phyloP scores from a whole-genome alignment of 108 stramenopile species.

The Pseudonitzschia delicatissima region DNA sequence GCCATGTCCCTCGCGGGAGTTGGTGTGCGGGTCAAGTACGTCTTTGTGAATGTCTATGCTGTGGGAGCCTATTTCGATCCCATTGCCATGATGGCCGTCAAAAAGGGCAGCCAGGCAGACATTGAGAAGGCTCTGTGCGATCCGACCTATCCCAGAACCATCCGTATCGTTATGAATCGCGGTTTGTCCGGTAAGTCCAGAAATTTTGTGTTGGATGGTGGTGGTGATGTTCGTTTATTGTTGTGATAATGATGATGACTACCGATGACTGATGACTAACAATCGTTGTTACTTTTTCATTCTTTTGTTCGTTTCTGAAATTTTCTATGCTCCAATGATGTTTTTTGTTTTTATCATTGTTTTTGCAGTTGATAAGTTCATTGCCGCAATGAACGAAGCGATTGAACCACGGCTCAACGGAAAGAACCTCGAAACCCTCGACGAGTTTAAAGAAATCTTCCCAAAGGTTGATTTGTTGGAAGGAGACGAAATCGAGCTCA shows the following conservation, averaged over 20 bases:
- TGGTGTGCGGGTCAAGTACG: conserved; percentile 86
- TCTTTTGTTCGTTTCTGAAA: no score
- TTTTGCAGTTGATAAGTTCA: conserved; percentile 72
- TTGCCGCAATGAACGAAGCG: conserved; percentile 79
- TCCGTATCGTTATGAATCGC: conserved; percentile 89
- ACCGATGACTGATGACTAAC: no score
- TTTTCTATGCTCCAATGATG: neutral
- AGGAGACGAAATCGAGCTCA: conserved; percentile 89
- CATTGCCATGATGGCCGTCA: conserved; percentile 71
- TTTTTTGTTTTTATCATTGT: neutral
- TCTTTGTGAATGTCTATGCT: conserved; percentile 89
- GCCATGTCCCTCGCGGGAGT: conserved; percentile 69
- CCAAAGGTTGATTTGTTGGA: conserved; percentile 79
- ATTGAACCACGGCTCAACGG: conserved; percentile 85
- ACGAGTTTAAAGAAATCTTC: conserved; percentile 83
- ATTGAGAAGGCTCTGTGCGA: conserved; percentile 70
- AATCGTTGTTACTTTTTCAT: no score
- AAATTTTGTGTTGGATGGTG: no score
- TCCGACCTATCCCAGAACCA: conserved; percentile 79
- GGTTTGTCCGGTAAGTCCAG: conserved; percentile 36
- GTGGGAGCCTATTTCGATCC: conserved; percentile 85
- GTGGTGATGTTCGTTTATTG: no score
- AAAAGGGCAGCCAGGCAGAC: conserved; percentile 40
- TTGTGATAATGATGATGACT: no score
- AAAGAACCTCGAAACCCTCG: conserved; percentile 72